These are phyloP conservation scores for Arthrocladium fulminans DNA, from an alignment of 2,329 filamentous ascomycete genomes.

Conservation along the genomic window DNA sequence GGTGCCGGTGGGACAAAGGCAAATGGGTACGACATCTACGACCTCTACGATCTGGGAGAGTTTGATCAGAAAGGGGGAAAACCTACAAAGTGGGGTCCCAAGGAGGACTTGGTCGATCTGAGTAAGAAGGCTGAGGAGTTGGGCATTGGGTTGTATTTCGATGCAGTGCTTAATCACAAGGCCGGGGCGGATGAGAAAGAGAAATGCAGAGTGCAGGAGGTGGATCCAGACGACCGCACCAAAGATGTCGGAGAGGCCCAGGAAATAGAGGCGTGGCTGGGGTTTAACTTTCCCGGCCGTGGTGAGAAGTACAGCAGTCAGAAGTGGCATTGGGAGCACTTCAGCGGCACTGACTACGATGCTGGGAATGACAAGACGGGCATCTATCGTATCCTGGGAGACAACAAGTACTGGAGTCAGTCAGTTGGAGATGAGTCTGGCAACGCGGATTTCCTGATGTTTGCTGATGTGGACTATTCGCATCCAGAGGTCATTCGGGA, in stretches of 20 bases:
- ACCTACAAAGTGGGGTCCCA: slow-evolving; percentile 54
- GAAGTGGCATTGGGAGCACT: slow-evolving; percentile 54
- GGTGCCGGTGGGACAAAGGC: slow-evolving; percentile 44
- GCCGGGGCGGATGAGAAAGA: slow-evolving; percentile 54
- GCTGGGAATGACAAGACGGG: slow-evolving; percentile 45
- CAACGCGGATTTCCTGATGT: slow-evolving; percentile 73
- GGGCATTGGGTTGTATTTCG: slow-evolving; percentile 46
- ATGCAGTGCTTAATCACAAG: slow-evolving; percentile 61
- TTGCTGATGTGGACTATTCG: slow-evolving; percentile 53
- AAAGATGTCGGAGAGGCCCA: slow-evolving; percentile 46
- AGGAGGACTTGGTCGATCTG: slow-evolving; percentile 38
- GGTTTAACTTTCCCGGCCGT: slow-evolving; percentile 52
- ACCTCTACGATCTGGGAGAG: slow-evolving; percentile 55
- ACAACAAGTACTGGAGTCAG: slow-evolving; percentile 43
- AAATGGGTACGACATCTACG: slow-evolving; percentile 56
- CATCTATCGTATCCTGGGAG: slow-evolving; percentile 52
- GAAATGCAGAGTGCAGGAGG: slow-evolving; percentile 50
- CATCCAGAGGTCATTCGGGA: slow-evolving; percentile 52
- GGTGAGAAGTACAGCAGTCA: slow-evolving; percentile 46
- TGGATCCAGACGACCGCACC: slow-evolving; percentile 48
- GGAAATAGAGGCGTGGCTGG: slow-evolving; percentile 56
- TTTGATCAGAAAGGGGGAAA: slow-evolving; percentile 53
- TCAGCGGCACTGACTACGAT: slow-evolving; percentile 54
- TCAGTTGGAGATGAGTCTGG: slow-evolving; percentile 6
- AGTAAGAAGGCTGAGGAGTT: slow-evolving; percentile 20